A percentile compares a stretch with the other conserved stretches of the same genome.
Evolutionary conservation across 192 early-diverging fungal genomes (phyloP).

Genomic region (Backusella liffmaniae): DNA sequence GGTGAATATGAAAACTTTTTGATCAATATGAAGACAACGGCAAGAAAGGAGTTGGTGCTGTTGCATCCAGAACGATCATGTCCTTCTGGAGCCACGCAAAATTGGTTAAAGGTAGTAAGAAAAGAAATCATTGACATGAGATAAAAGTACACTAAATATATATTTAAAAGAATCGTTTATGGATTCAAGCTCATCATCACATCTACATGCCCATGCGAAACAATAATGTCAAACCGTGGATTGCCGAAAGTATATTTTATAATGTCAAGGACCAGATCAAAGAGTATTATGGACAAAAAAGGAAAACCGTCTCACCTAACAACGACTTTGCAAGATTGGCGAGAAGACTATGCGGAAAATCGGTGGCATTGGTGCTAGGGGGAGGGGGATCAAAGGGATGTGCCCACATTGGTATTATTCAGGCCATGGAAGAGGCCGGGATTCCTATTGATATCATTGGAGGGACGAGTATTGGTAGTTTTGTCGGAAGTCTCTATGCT

Average conservation of each 20-base stretch:
- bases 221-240: conserved; percentile 26
- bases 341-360: conserved; percentile 86
- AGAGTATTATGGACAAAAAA: conserved; percentile 65
- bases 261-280: conserved; percentile 65
- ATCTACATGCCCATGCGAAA: conserved; percentile 69
- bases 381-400: conserved; percentile 39
- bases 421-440: conserved; percentile 93
- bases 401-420: conserved; percentile 74
- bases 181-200: conserved; percentile 98
- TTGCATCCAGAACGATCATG: conserved; percentile 79
- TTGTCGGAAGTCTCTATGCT: conserved; percentile 93
- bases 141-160: not conserved
- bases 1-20: conserved; percentile 92
- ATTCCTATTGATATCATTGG: conserved; percentile 98
- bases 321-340: conserved; percentile 59
- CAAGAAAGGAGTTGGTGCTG: conserved; percentile 95
- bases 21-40: conserved; percentile 93
- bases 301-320: not conserved
- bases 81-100: conserved; percentile 78
- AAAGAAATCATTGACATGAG: not conserved
- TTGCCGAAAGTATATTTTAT: conserved; percentile 48
- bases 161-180: conserved; percentile 59
- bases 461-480: conserved; percentile 92
- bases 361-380: conserved; percentile 90
- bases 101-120: conserved; percentile 75